Evolutionary conservation across 257 asterid genomes (phyloP).

Genomic region (Leonotis leonurus): DNA sequence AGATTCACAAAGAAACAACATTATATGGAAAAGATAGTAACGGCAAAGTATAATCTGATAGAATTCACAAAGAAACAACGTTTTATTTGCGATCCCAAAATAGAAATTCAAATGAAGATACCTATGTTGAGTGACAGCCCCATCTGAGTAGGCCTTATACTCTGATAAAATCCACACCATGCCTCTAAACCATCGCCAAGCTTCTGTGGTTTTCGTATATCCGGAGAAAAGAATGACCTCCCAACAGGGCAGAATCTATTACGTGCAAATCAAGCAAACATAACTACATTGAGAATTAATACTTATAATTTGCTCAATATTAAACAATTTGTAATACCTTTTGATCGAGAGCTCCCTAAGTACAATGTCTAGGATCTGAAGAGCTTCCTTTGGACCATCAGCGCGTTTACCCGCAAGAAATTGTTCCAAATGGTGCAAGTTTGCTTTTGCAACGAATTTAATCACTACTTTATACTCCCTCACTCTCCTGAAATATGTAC

Average conservation of each 20-base stretch:
- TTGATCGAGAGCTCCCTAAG: constrained; percentile 77
- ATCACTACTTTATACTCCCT: constrained; percentile 80
- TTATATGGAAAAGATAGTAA: background rate
- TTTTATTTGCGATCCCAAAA: no score
- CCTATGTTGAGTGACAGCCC: constrained; percentile 96
- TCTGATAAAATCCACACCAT: constrained; percentile 98
- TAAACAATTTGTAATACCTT: constrained; percentile 34
- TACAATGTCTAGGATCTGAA: constrained; percentile 93
- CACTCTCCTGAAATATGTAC: constrained; percentile 48
- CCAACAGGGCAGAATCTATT: constrained; percentile 87
- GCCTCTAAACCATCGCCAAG: constrained; percentile 98
- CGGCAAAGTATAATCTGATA: background rate
- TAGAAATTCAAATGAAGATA: no score
- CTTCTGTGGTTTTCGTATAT: constrained; percentile 74
- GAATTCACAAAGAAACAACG: background rate
- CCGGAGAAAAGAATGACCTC: constrained; percentile 88
- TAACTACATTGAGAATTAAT: background rate
- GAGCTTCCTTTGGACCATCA: constrained; percentile 90
- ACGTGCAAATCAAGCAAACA: background rate
- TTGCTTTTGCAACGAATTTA: constrained; percentile 81
- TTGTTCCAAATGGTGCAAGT: constrained; percentile 78
- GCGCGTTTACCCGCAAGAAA: constrained; percentile 96
- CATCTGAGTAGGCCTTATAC: constrained; percentile 98
- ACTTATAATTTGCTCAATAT: background rate
- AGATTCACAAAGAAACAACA: background rate